Conservation (phyloP, 139 green algal species). For the Chlamydomonas schloesseri region DNA sequence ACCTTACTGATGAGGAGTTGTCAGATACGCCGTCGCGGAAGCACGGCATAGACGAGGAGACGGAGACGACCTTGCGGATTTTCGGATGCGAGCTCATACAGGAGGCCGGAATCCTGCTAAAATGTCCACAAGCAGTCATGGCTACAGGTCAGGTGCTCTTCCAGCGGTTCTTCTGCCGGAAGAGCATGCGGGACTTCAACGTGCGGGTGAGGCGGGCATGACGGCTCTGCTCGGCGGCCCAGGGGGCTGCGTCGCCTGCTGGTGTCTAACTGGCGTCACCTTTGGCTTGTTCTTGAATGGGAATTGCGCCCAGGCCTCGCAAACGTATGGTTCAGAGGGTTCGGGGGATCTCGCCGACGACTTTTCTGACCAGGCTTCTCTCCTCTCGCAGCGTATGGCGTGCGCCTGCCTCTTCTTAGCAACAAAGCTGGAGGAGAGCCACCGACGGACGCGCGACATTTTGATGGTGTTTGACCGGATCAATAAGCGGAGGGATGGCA, state of each 20-base stretch:
- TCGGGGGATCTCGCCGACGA: neutral
- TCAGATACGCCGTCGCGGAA: conserved; percentile 70
- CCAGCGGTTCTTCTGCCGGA: conserved; percentile 96
- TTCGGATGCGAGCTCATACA: conserved; percentile 90
- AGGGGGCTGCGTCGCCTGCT: neutral
- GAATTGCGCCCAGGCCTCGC: too few relatives aligned
- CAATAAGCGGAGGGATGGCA: conserved; percentile 64
- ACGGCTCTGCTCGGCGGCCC: neutral
- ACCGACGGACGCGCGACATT: conserved; percentile 57
- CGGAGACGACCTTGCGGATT: conserved; percentile 75
- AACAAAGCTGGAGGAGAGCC: conserved; percentile 92
- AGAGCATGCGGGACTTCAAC: conserved; percentile 85
- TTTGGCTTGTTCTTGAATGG: too few relatives aligned
- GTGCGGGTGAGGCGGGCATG: conserved; percentile 74
- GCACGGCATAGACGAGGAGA: conserved; percentile 82
- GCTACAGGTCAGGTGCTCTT: conserved; percentile 93
- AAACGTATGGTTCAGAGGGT: too few relatives aligned
- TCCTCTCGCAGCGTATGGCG: conserved; percentile 71
- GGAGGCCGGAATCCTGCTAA: conserved; percentile 76
- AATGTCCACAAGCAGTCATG: conserved; percentile 84
- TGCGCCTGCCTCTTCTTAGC: conserved; percentile 82
- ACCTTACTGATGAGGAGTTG: conserved; percentile 83
- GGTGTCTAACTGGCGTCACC: neutral
- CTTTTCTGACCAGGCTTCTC: neutral
- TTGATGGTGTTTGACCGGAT: conserved; percentile 87